phyloP scores from a whole-genome alignment of 208 protist species.

The Trypanosoma conorhini region DNA sequence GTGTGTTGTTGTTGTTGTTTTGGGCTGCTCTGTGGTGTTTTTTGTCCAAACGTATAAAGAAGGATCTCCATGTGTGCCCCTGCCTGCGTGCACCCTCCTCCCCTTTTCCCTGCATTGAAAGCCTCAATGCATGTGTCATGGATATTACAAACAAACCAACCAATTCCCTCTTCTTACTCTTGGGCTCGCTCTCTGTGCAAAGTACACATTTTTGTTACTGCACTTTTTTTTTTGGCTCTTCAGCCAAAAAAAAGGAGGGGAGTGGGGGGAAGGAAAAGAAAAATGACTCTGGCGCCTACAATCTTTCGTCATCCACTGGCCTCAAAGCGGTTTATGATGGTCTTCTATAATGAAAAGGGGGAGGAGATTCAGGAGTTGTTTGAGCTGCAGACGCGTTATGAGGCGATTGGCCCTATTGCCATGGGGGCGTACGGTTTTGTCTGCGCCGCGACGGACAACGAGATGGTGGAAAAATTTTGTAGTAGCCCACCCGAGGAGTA shows the following conservation, averaged over 20 bases:
- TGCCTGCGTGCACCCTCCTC: neutral
- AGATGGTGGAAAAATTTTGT: conserved; percentile 57
- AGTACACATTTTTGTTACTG: conserved; percentile 7
- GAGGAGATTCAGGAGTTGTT: conserved; percentile 69
- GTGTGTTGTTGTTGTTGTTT: neutral
- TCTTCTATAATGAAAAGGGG: conserved; percentile 41
- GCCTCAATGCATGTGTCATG: neutral
- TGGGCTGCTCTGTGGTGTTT: neutral
- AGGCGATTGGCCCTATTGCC: conserved; percentile 62
- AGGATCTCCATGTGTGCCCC: neutral
- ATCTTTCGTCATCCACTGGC: conserved; percentile 72
- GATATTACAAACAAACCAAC: neutral
- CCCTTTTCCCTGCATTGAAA: conserved; percentile 8
- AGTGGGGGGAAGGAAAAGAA: neutral
- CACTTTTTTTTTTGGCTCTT: neutral
- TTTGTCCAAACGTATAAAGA: neutral
- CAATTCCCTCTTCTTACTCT: neutral
- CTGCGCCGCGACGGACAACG: conserved; percentile 70
- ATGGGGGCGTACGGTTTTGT: conserved; percentile 81
- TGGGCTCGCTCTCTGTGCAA: conserved; percentile 9
- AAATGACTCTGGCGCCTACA: conserved; percentile 28
- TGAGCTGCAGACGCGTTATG: conserved; percentile 79
- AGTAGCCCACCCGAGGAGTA: conserved; percentile 50
- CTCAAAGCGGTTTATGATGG: conserved; percentile 73
- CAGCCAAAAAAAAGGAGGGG: neutral